A percentile compares a stretch with the other conserved stretches of the same genome.
These are phyloP conservation scores for Sporothrix inflata DNA, from an alignment of 2,329 filamentous ascomycete species.

Conservation along the genomic window DNA sequence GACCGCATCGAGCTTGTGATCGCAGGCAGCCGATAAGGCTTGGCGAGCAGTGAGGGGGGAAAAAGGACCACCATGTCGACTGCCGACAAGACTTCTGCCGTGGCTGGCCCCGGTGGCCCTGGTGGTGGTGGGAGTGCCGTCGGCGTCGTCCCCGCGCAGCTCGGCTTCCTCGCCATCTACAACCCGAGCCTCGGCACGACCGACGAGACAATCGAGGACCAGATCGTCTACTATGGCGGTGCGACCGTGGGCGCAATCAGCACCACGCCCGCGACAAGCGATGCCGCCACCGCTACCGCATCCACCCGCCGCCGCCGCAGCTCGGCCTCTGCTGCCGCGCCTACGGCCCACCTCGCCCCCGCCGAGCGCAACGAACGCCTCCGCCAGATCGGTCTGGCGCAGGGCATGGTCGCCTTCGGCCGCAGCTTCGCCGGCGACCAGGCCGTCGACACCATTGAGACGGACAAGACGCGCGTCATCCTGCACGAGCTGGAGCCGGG, in stretches of 20 bases:
- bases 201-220: slow-evolving; percentile 74
- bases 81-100: slow-evolving; percentile 3
- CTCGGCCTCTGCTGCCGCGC: slow-evolving; percentile 43
- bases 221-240: slow-evolving; percentile 77
- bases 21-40: not conserved
- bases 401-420: slow-evolving; percentile 94
- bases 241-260: not conserved
- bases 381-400: slow-evolving; percentile 90
- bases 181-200: slow-evolving; percentile 66
- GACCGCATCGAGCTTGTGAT: not conserved
- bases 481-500: slow-evolving; percentile 84
- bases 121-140: slow-evolving; percentile 11
- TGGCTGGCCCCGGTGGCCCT: slow-evolving; percentile 42
- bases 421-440: slow-evolving; percentile 80
- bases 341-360: slow-evolving; percentile 51
- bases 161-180: slow-evolving; percentile 93
- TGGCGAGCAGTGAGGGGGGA: not conserved
- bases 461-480: slow-evolving; percentile 82
- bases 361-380: slow-evolving; percentile 83
- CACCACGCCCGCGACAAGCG: not conserved
- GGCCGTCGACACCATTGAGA: slow-evolving; percentile 83
- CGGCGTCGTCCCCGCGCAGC: slow-evolving; percentile 71
- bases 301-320: slow-evolving; percentile 47
- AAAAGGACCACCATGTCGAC: not conserved
- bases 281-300: not conserved